These are phyloP conservation scores for Fusarium fracticaudum DNA, from an alignment of 2,329 filamentous ascomycete genomes.

Conservation along the genomic window DNA sequence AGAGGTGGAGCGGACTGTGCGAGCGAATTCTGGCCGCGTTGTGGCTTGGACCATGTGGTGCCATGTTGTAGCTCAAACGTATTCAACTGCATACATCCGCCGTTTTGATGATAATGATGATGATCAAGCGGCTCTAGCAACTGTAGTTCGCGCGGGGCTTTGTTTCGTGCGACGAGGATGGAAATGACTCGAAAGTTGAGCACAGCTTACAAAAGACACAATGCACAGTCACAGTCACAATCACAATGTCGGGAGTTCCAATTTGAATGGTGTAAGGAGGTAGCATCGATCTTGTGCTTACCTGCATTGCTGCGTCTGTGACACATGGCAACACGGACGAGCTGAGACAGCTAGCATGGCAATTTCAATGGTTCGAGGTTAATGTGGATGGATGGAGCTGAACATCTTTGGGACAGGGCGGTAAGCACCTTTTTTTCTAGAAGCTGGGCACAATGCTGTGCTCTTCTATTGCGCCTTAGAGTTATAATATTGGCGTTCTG, in stretches of 20 bases:
- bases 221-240: neutral
- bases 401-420: neutral
- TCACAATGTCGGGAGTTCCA: neutral
- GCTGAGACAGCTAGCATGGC: conserved; percentile 21
- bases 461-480: neutral
- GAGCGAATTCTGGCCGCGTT: conserved; percentile 2
- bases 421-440: neutral
- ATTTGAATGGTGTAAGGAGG: neutral
- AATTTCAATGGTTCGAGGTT: neutral
- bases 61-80: conserved; percentile 15
- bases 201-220: neutral
- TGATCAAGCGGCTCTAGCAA: neutral
- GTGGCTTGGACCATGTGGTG: conserved; percentile 30
- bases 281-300: conserved; percentile 30
- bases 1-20: conserved; percentile 9
- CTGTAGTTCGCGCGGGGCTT: neutral
- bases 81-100: conserved; percentile 6
- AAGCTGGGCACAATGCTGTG: neutral
- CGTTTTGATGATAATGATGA: conserved; percentile 2
- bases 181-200: conserved; percentile 24
- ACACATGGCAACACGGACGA: conserved; percentile 13
- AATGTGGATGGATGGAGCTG: neutral
- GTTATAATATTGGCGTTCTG: neutral
- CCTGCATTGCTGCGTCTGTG: conserved; percentile 11
- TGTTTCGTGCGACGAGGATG: conserved; percentile 17